phyloP scores from a whole-genome alignment of 768 basidiomycete genomes.

The Trametes gibbosa region DNA sequence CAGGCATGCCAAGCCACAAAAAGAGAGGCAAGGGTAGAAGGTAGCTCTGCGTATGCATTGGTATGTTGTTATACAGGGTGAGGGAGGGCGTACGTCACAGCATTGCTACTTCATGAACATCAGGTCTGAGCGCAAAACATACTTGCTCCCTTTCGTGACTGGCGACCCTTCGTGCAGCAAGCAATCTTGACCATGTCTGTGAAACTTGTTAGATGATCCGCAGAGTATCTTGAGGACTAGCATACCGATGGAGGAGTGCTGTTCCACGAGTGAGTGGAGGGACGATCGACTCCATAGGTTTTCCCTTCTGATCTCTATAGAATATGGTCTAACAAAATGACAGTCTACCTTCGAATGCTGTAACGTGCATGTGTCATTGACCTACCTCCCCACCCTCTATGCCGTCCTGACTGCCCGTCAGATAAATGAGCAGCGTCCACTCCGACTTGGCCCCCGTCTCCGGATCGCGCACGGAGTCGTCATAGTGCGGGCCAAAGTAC shows the following conservation, averaged over 20 bases:
- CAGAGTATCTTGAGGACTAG: conserved; percentile 5
- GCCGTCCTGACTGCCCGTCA: conserved; percentile 70
- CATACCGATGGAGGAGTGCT: conserved; percentile 63
- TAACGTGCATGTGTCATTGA: neutral
- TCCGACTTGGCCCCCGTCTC: conserved; percentile 63
- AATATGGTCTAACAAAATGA: conserved; percentile 55
- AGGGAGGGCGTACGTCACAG: neutral
- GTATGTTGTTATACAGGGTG: neutral
- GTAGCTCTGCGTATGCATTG: conserved; percentile 8
- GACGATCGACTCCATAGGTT: conserved; percentile 46
- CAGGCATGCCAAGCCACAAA: conserved; percentile 74
- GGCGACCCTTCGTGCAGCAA: conserved; percentile 69
- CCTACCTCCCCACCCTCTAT: conserved; percentile 67
- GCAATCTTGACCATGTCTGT: conserved; percentile 70
- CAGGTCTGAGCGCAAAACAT: conserved; percentile 68
- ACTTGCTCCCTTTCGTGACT: conserved; percentile 63
- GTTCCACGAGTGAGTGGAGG: conserved; percentile 59
- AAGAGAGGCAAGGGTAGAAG: conserved; percentile 46
- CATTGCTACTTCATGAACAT: conserved; percentile 52
- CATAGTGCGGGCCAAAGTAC: conserved; percentile 76
- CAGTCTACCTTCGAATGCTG: neutral
- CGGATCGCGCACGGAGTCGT: conserved; percentile 62
- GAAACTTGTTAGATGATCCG: neutral
- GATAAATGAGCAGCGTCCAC: conserved; percentile 75
- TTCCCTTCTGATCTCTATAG: conserved; percentile 54